These are phyloP conservation scores for Rhodotorula sp. DNA, from an alignment of 1,284 basidiomycete species.

Conservation along the genomic window DNA sequence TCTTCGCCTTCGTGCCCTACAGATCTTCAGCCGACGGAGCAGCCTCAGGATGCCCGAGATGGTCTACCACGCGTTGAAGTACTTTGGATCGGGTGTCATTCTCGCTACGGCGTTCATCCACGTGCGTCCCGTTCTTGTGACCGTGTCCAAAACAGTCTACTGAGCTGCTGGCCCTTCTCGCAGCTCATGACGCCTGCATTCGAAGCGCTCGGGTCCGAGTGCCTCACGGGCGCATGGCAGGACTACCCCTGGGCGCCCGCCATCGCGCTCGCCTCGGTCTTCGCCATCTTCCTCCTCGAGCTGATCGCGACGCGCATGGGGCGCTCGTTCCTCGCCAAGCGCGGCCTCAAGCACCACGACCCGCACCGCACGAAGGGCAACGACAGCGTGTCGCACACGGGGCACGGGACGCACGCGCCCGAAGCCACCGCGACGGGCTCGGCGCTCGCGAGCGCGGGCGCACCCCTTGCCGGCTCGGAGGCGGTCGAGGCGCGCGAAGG, in stretches of 20 bases:
- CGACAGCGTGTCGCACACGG: slow-evolving; percentile 24
- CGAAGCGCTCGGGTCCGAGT: slow-evolving; percentile 68
- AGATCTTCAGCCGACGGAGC: slow-evolving; percentile 48
- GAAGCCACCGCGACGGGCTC: background rate
- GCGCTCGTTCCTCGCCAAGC: slow-evolving; percentile 39
- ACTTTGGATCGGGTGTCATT: slow-evolving; percentile 65
- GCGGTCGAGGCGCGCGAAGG: background rate
- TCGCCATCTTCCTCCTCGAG: slow-evolving; percentile 79
- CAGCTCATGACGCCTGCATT: slow-evolving; percentile 69
- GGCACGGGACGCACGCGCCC: slow-evolving; percentile 24
- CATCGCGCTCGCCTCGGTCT: slow-evolving; percentile 75
- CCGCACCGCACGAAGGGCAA: slow-evolving; percentile 33
- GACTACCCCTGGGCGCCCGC: slow-evolving; percentile 71
- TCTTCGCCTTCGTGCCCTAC: background rate
- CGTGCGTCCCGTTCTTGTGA: background rate
- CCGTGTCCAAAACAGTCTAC: background rate
- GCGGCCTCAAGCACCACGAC: slow-evolving; percentile 41
- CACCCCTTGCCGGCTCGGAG: background rate
- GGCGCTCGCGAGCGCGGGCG: background rate
- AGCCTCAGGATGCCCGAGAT: slow-evolving; percentile 50
- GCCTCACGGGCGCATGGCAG: slow-evolving; percentile 70
- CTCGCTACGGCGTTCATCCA: slow-evolving; percentile 72
- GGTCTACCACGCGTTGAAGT: slow-evolving; percentile 23
- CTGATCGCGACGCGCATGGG: slow-evolving; percentile 61
- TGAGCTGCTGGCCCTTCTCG: background rate